phyloP scores from a whole-genome alignment of 768 basidiomycete genomes.

The Boletus tomentosulus region DNA sequence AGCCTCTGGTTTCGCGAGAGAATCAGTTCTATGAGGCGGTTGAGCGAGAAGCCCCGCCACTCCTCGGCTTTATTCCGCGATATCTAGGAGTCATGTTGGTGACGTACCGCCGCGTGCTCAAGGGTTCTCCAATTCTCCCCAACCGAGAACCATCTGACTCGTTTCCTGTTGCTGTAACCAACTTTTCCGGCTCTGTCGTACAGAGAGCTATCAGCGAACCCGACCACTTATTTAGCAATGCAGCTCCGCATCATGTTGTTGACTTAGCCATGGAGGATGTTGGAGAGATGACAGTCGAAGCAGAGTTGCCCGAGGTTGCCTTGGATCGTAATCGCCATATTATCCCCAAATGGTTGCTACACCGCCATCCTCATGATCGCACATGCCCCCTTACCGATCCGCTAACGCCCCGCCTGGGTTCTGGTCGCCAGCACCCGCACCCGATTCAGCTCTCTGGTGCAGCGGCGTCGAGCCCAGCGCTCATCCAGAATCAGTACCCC shows the following conservation, averaged over 20 bases:
- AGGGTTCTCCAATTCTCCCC: constrained; percentile 28
- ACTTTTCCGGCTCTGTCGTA: constrained; percentile 26
- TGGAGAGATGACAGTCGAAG: constrained; percentile 46
- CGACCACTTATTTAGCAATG: constrained; percentile 1
- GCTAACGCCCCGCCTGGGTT: constrained; percentile 22
- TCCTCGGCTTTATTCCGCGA: constrained; percentile 93
- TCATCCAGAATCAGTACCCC: constrained; percentile 37
- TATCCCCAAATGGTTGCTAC: constrained; percentile 88
- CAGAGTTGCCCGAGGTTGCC: constrained; percentile 92
- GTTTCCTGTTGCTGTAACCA: constrained; percentile 17
- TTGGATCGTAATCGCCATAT: constrained; percentile 95
- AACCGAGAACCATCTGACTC: constrained; percentile 12
- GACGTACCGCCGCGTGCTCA: constrained; percentile 81
- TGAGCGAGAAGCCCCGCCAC: constrained; percentile 87
- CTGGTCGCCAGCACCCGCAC: constrained; percentile 34
- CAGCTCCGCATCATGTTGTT: constrained; percentile 1
- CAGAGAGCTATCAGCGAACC: constrained; percentile 28
- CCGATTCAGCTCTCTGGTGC: constrained; percentile 45
- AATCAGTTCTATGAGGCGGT: constrained; percentile 98
- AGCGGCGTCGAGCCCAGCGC: constrained; percentile 69
- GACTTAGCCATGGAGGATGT: constrained; percentile 26
- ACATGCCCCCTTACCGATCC: constrained; percentile 45
- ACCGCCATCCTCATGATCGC: constrained; percentile 43
- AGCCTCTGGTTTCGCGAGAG: constrained; percentile 96
- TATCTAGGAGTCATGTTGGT: constrained; percentile 99